phyloP scores from a whole-genome alignment of 768 basidiomycete species.

The Russula abietina region DNA sequence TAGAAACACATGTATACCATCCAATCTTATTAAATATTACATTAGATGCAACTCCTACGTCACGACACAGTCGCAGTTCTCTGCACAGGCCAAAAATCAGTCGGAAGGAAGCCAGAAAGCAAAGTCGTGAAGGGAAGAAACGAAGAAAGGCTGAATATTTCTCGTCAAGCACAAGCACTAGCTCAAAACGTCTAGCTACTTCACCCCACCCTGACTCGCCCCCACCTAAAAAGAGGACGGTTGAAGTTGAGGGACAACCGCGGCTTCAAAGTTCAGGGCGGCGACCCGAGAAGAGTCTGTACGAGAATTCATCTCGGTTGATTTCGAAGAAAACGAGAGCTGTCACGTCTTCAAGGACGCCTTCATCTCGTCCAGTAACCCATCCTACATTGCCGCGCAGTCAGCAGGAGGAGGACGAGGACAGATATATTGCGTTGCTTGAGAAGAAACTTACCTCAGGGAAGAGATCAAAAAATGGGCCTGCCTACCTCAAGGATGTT shows the following conservation, averaged over 20 bases:
- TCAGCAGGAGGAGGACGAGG: slow-evolving; percentile 60
- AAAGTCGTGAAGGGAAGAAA: slow-evolving; percentile 53
- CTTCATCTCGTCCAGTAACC: slow-evolving; percentile 34
- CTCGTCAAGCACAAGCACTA: slow-evolving; percentile 31
- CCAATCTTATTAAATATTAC: background rate
- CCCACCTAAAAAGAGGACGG: slow-evolving; percentile 44
- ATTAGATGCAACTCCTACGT: background rate
- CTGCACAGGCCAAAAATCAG: slow-evolving; percentile 28
- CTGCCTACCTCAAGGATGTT: slow-evolving; percentile 39
- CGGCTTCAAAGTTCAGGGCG: slow-evolving; percentile 1
- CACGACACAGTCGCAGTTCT: background rate
- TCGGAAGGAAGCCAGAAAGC: slow-evolving; percentile 61
- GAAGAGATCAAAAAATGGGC: slow-evolving; percentile 34
- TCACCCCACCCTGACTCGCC: slow-evolving; percentile 43
- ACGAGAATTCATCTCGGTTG: slow-evolving; percentile 4
- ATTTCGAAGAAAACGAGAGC: slow-evolving; percentile 13
- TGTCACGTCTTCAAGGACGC: slow-evolving; percentile 26
- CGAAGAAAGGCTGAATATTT: slow-evolving; percentile 59
- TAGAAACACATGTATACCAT: background rate
- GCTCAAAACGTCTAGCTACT: slow-evolving; percentile 39
- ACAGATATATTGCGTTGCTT: slow-evolving; percentile 77
- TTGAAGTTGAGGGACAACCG: slow-evolving; percentile 22
- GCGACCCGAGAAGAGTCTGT: slow-evolving; percentile 7
- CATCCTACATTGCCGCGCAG: slow-evolving; percentile 29
- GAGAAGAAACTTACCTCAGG: slow-evolving; percentile 68